These are phyloP conservation scores for Viscum album DNA, from an alignment of 177 flowering plant species.

Conservation along the genomic window DNA sequence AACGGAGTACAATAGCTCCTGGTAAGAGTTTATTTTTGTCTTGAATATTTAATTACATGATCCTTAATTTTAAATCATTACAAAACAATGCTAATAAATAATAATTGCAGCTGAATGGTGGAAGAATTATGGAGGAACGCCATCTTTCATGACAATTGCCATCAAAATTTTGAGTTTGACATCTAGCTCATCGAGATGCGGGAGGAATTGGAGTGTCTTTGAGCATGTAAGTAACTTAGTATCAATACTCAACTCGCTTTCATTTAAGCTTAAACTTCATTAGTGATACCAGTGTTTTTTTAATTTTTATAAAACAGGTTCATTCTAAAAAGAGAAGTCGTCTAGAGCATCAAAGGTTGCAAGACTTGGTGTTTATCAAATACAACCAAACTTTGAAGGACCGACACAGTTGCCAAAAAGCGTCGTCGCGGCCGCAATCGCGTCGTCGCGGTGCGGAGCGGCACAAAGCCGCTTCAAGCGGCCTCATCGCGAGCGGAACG, in stretches of 20 bases:
- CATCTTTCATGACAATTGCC: neutral
- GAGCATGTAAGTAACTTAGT: neutral
- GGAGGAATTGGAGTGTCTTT: conserved; percentile 1
- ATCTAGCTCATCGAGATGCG: neutral
- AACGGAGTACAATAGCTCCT: neutral
- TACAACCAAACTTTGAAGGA: neutral
- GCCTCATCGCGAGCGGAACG: no score
- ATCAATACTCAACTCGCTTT: no score
- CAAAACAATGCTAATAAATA: no score
- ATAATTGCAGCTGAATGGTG: conserved; percentile 6
- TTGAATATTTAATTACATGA: no score
- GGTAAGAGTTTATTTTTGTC: no score
- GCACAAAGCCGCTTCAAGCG: no score
- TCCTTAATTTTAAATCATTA: no score
- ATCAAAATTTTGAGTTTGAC: neutral
- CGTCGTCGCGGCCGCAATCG: no score
- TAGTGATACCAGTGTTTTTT: no score
- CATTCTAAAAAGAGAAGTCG: neutral
- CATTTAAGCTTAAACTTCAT: neutral
- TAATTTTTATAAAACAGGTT: neutral
- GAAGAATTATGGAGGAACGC: neutral
- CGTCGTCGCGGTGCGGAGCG: no score
- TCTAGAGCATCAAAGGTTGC: neutral
- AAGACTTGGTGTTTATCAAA: neutral
- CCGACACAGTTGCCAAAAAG: no score